Base-by-base conservation (phyloP, 192 early-diverging fungal species). In the Entomortierella lignicola region DNA sequence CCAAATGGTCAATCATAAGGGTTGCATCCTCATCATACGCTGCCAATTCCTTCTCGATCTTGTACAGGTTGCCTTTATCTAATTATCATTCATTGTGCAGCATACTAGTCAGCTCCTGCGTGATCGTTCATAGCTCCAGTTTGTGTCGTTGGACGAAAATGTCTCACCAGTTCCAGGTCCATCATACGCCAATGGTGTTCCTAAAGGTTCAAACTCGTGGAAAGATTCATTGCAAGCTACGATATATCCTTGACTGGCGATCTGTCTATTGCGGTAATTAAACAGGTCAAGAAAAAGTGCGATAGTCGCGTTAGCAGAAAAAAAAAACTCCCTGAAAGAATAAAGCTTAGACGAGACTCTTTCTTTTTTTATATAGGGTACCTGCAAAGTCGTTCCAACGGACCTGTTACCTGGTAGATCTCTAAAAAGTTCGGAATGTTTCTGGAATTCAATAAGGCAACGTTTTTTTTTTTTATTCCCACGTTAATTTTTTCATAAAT, bases 11-110 rank as follows among this genome's bases (percentile, higher is more conserved):
- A 53, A 91, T 81, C 25, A 82, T 74, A 15, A 83, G 37, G 12
- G 73, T 89, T 3, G 88, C 87, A 54, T 91, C 90, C 75, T 86
- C 83, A 52, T 91, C 90, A 57, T 91, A 91, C 5, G 85, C 82
- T 12, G 54, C 26, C 31, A 91, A 66, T 53, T 64, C 59, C 71
- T 91, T 89, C 53, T 84, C 83, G 64, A 87, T 69, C 77, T 90
- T 91, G 80, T 86, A 85, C 21, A 48, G n/a, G 55, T 90, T 91
- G 8, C 90, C 90, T 32, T 82, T 82, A 55, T 91, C 89, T 66
- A 86, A 72, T 8, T 51, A 32, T 47, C 17, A 43, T 15, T 20
- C 51, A 55, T 42, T 17, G 23, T n/a, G n/a, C n/a, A n/a, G n/a
- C n/a, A n/a, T n/a, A n/a, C n/a, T n/a, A n/a, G n/a, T n/a, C n/a